Conservation (phyloP, 2,329 filamentous ascomycete species). For the Hypoxylon sp. region DNA sequence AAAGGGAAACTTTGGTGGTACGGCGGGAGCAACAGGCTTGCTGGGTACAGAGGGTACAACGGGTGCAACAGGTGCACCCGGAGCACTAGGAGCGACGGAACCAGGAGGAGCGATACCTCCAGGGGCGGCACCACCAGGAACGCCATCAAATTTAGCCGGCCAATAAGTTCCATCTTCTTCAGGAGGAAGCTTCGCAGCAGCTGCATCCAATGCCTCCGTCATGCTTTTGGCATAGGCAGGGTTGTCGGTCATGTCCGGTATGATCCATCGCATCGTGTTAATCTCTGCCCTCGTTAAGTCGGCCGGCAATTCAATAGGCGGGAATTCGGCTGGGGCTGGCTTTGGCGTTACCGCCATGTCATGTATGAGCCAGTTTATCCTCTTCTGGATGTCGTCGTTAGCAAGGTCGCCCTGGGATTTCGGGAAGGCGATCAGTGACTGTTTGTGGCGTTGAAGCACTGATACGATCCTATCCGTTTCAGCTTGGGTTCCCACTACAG, state of each 20-base stretch:
- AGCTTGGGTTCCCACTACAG: neutral
- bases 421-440: neutral
- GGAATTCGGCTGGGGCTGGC: neutral
- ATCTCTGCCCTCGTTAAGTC: constrained; percentile 21
- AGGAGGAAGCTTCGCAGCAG: neutral
- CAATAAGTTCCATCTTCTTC: too few species aligned
- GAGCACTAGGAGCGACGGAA: too few species aligned
- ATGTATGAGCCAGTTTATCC: constrained; percentile 7
- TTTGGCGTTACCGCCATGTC: constrained; percentile 12
- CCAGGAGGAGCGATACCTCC: too few species aligned
- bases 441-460: neutral
- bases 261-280: constrained; percentile 7
- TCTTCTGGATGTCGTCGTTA: neutral
- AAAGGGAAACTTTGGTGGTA: too few species aligned
- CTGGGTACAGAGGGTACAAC: too few species aligned
- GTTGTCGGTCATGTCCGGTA: constrained; percentile 21
- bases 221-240: neutral
- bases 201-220: constrained; percentile 13
- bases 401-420: neutral
- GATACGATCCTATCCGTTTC: neutral
- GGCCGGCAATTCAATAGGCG: constrained; percentile 1
- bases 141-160: too few species aligned
- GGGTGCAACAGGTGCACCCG: too few species aligned
- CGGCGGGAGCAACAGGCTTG: too few species aligned
- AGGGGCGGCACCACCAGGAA: too few species aligned